Evolutionary conservation across 2,329 filamentous ascomycete species (phyloP).

Genomic region (Trichoderma arundinaceum): DNA sequence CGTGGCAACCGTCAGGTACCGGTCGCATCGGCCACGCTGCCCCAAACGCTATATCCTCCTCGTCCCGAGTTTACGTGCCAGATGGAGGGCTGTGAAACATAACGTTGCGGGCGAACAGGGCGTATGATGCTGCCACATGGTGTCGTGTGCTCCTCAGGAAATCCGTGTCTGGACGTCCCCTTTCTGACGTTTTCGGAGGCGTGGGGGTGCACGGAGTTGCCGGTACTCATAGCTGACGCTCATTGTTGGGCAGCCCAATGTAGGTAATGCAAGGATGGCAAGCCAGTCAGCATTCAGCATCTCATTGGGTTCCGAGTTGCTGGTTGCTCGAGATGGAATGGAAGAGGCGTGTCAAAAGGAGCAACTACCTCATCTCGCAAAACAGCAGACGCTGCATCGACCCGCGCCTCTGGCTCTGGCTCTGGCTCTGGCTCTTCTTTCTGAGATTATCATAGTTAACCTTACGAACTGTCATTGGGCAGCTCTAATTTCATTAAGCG

Average conservation of each 20-base stretch:
- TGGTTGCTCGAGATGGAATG: constrained; percentile 3
- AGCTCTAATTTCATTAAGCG: constrained; percentile 24
- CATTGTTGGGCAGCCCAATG: constrained; percentile 2
- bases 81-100: constrained; percentile 27
- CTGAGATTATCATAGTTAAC: not conserved
- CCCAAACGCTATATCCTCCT: not conserved
- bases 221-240: constrained; percentile 24
- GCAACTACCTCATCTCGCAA: not conserved
- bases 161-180: constrained; percentile 7
- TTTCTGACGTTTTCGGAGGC: constrained; percentile 20
- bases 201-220: constrained; percentile 33
- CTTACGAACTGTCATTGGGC: constrained; percentile 2
- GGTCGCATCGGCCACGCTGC: constrained; percentile 9
- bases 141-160: constrained; percentile 28
- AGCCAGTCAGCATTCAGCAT: constrained; percentile 15
- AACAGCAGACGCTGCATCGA: not conserved
- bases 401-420: not conserved
- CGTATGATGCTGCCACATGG: constrained; percentile 20
- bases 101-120: constrained; percentile 3
- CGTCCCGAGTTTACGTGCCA: constrained; percentile 15
- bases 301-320: constrained; percentile 12
- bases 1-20: constrained; percentile 19
- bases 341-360: not conserved
- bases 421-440: not conserved
- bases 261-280: constrained; percentile 7